Percentiles rank a stretch among this genome's conserved stretches.
These are phyloP conservation scores for Bothia castanella DNA, from an alignment of 1,284 basidiomycete species.

Conservation along the genomic window DNA sequence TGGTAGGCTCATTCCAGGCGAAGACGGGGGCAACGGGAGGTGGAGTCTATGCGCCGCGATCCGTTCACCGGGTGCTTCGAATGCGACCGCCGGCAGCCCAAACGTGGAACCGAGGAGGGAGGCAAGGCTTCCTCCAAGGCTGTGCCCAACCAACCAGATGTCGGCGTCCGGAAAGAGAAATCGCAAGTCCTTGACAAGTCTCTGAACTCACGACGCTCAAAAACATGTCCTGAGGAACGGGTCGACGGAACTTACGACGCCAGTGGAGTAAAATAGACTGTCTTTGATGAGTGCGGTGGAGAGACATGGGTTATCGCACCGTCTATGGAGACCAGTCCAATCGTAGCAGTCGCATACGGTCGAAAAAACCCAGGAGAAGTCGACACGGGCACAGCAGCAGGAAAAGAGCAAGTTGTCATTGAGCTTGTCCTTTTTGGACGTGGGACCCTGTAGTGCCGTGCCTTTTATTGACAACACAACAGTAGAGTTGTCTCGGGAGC, in stretches of 20 bases:
- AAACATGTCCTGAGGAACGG: background rate
- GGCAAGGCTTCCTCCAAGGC: constrained; percentile 85
- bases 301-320: constrained; percentile 83
- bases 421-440: constrained; percentile 89
- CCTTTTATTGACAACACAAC: constrained; percentile 94
- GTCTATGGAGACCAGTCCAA: constrained; percentile 50
- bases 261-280: constrained; percentile 85
- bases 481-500: constrained; percentile 75
- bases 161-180: constrained; percentile 80
- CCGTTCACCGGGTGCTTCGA: constrained; percentile 90
- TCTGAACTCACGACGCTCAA: constrained; percentile 27
- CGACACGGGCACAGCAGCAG: constrained; percentile 94
- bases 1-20: constrained; percentile 16
- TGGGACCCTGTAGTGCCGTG: constrained; percentile 79
- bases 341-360: constrained; percentile 90
- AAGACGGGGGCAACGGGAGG: constrained; percentile 63
- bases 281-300: constrained; percentile 83
- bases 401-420: constrained; percentile 98
- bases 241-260: constrained; percentile 53
- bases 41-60: constrained; percentile 85
- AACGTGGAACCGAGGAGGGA: constrained; percentile 89
- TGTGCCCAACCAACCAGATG: constrained; percentile 91
- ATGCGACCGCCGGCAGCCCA: constrained; percentile 90
- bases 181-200: constrained; percentile 78
- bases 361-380: constrained; percentile 77